Evolutionary conservation across 2,329 filamentous ascomycete genomes (phyloP), one percentile per base, ranked within the genome.

Genomic region (Boeremia lycopersici): DNA sequence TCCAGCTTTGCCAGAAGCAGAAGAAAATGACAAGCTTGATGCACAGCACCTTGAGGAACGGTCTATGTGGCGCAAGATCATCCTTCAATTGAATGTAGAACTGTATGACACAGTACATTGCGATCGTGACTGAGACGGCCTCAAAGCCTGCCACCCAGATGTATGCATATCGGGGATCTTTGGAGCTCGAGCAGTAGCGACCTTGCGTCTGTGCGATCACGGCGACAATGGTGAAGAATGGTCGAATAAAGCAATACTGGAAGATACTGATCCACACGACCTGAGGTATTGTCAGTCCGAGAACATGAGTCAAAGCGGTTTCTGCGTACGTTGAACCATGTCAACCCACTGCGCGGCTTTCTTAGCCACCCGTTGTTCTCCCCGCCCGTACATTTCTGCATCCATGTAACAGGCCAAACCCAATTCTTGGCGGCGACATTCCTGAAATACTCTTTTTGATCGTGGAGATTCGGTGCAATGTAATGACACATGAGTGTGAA

Each of bases 1-100:
- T 63, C 65, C 82, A 63, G 30, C 60, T 69, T 70, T 96, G 91
- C 91, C 91, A 96, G 75, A 96, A 96, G 31, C 88, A 92, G 63
- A 96, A 82, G 79, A 96, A 96, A 68, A 96, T 91, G 69, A 96
- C 91, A 26, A 96, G 82, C 76, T 96, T 96, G 77, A 96, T 95
- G 67, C 90, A 89, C 17, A 91, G 71, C 25, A 96, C 86, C 75
- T 96, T 96, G 61, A 93, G 75, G 62, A 93, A 89, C 0, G 91
- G 89, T 15, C 78, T 81, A 69, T 96, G 85, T 48, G 87, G 82
- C 7, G 82, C 81, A 25, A 96, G 81, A 54, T 90, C 84, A 1
- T 81, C 76, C 59, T 85, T 86, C 40, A 95, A 80, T 73, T 96
- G 90, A 28, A 89, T 74, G 74, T 96, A 96, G 74, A 95, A 95